A percentile compares a stretch with the other conserved stretches of the same genome.
Evolutionary conservation across 2,329 filamentous ascomycete species (phyloP).

Genomic region (Verticillium longisporum): DNA sequence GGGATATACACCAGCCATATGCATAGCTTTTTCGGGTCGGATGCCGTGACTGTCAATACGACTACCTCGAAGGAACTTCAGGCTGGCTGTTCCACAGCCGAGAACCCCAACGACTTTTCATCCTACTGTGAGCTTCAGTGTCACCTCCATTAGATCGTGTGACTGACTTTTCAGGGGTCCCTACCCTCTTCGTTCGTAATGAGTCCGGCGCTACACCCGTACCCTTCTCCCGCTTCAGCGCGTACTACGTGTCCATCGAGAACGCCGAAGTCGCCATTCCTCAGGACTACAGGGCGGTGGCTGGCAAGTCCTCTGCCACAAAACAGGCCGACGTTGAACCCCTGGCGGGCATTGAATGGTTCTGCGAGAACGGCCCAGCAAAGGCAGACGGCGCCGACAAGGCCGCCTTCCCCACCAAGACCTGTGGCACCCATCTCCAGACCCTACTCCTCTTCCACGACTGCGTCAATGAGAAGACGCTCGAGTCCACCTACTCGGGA

Average conservation of each 20-base stretch:
- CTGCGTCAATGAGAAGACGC: slow-evolving; percentile 15
- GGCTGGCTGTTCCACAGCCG: slow-evolving; percentile 32
- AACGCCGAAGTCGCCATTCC: slow-evolving; percentile 36
- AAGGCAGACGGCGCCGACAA: slow-evolving; percentile 12
- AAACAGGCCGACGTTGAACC: slow-evolving; percentile 10
- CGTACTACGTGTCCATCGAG: slow-evolving; percentile 36
- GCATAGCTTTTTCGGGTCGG: slow-evolving; percentile 28
- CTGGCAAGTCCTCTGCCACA: slow-evolving; percentile 29
- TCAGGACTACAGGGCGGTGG: slow-evolving; percentile 32
- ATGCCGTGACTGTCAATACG: slow-evolving; percentile 21
- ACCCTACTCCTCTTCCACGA: slow-evolving; percentile 16
- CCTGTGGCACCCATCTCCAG: slow-evolving; percentile 19
- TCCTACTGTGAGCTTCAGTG: slow-evolving; percentile 27
- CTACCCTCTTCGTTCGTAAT: slow-evolving; percentile 29
- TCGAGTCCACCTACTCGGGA: slow-evolving; percentile 14
- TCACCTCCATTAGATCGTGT: neutral
- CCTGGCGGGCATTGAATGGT: slow-evolving; percentile 14
- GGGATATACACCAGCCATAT: slow-evolving; percentile 21
- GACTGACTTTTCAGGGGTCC: slow-evolving; percentile 20
- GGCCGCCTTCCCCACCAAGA: slow-evolving; percentile 19
- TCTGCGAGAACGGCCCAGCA: slow-evolving; percentile 21
- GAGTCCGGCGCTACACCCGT: slow-evolving; percentile 23
- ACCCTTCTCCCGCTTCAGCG: slow-evolving; percentile 30
- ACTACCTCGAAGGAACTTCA: slow-evolving; percentile 23
- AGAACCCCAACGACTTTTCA: slow-evolving; percentile 39